These are phyloP conservation scores for Elongisporangium undulatum DNA, from an alignment of 352 stramenopile genomes.

Conservation along the genomic window DNA sequence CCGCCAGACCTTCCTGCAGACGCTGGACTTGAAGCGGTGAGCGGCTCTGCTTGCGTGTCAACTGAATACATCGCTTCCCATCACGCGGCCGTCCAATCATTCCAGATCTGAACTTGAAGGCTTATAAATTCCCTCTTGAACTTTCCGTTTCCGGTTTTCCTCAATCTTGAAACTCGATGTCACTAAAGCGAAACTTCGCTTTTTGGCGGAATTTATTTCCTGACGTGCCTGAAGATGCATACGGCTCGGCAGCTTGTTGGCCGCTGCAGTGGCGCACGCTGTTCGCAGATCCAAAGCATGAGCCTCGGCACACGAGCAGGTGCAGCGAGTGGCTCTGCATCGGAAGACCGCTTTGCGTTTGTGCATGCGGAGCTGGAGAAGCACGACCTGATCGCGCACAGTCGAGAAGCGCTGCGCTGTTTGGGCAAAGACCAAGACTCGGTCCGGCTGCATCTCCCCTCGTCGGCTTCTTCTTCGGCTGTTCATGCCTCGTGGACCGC, in stretches of 20 bases:
- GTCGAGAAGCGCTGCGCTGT: conserved; percentile 39
- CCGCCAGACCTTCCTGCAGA: conserved; percentile 50
- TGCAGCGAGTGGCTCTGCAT: conserved; percentile 8
- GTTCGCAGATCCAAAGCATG: background rate
- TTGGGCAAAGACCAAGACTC: conserved; percentile 31
- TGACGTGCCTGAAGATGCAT: background rate
- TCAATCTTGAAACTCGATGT: background rate
- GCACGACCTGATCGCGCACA: conserved; percentile 25
- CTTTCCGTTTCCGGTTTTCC: background rate
- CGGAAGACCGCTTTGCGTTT: conserved; percentile 47
- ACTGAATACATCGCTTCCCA: background rate
- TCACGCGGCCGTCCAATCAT: background rate
- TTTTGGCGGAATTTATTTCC: background rate
- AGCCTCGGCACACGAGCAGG: background rate
- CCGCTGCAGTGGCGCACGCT: background rate
- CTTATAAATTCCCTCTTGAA: background rate
- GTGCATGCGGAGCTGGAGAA: conserved; percentile 39
- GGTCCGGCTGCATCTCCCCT: conserved; percentile 37
- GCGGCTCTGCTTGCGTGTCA: background rate
- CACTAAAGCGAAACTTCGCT: background rate
- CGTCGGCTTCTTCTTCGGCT: conserved; percentile 4
- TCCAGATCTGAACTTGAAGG: background rate
- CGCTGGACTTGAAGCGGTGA: conserved; percentile 11
- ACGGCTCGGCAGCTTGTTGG: background rate
- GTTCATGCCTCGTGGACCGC: conserved; percentile 7